Evolutionary conservation across 768 basidiomycete species (phyloP).

Genomic region (Artomyces pyxidatus): DNA sequence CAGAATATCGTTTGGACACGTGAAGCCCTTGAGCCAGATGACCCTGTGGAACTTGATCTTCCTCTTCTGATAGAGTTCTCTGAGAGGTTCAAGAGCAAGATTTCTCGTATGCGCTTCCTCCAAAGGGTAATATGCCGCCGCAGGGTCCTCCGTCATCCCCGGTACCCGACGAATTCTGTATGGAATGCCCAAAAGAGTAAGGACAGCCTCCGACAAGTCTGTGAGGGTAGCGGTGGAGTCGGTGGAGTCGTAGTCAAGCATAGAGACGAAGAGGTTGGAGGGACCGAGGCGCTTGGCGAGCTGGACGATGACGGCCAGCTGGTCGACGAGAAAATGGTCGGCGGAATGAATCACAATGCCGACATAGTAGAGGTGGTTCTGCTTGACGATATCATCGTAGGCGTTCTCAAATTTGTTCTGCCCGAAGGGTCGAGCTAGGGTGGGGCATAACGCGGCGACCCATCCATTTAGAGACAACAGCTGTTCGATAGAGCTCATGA

Average conservation of each 20-base stretch:
- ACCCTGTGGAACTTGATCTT: slow-evolving; percentile 83
- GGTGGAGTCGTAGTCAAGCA: slow-evolving; percentile 93
- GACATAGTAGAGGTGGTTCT: slow-evolving; percentile 86
- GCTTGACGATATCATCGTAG: slow-evolving; percentile 81
- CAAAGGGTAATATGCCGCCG: slow-evolving; percentile 87
- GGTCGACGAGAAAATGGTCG: slow-evolving; percentile 98
- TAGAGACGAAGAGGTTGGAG: slow-evolving; percentile 89
- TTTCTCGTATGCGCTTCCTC: slow-evolving; percentile 96
- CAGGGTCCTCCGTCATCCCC: slow-evolving; percentile 84
- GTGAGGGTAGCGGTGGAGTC: slow-evolving; percentile 93
- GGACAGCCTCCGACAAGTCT: slow-evolving; percentile 91
- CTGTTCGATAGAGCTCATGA: slow-evolving; percentile 85
- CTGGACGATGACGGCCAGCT: slow-evolving; percentile 96
- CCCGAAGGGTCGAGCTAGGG: slow-evolving; percentile 89
- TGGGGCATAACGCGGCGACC: slow-evolving; percentile 95
- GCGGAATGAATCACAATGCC: slow-evolving; percentile 96
- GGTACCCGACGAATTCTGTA: slow-evolving; percentile 90
- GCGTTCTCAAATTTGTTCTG: slow-evolving; percentile 80
- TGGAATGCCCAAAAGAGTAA: slow-evolving; percentile 87
- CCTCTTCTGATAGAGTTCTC: slow-evolving; percentile 70
- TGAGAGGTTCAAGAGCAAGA: slow-evolving; percentile 82
- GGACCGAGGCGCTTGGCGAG: slow-evolving; percentile 87
- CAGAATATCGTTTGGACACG: slow-evolving; percentile 95
- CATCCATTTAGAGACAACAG: slow-evolving; percentile 95
- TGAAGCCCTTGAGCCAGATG: slow-evolving; percentile 98